Conservation (phyloP, 1,284 basidiomycete species). For the Phlebopus sp. region DNA sequence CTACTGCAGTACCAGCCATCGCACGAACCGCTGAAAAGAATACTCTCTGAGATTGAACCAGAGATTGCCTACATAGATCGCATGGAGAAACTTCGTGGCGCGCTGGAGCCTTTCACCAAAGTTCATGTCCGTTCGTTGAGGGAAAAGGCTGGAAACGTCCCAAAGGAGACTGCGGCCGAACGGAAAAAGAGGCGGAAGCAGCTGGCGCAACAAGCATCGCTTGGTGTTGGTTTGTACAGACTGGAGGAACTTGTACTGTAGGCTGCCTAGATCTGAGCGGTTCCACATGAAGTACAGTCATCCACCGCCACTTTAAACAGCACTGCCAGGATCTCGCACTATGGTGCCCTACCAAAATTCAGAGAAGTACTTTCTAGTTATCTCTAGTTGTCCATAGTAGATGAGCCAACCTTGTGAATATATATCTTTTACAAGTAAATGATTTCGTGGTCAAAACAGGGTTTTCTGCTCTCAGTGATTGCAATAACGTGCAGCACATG, state of each 20-base stretch:
- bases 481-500: no score
- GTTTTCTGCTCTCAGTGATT: no score
- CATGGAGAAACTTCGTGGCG: conserved; percentile 53
- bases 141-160: conserved; percentile 38
- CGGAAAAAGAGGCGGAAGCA: conserved; percentile 57
- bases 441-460: no score
- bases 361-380: no score
- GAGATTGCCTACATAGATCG: conserved; percentile 49
- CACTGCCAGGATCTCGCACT: no score
- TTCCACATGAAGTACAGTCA: no score
- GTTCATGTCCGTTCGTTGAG: conserved; percentile 47
- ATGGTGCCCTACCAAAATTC: no score
- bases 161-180: conserved; percentile 41
- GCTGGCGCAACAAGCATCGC: conserved; percentile 47
- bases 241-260: conserved; percentile 66
- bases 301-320: no score
- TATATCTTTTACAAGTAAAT: no score
- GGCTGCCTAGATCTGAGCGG: no score
- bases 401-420: no score
- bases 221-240: conserved; percentile 63
- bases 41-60: conserved; percentile 50
- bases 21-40: conserved; percentile 45
- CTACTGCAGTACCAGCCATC: conserved; percentile 60
- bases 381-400: no score
- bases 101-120: conserved; percentile 58